Evolutionary conservation across 2,329 filamentous ascomycete genomes (phyloP).

Genomic region (Thelonectria discophora): DNA sequence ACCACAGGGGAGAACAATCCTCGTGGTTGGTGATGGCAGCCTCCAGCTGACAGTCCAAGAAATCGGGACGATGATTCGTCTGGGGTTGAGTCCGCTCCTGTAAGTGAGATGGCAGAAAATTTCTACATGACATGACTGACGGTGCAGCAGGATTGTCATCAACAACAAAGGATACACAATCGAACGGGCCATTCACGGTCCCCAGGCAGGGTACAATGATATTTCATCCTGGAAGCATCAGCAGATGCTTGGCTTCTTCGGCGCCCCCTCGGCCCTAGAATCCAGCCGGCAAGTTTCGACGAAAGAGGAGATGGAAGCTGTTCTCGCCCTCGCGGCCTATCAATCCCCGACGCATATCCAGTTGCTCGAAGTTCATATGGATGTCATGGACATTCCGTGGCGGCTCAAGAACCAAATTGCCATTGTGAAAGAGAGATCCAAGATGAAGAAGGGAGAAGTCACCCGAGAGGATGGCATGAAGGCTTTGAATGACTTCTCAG

Average conservation of each 20-base stretch:
- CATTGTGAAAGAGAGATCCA: conserved; percentile 12
- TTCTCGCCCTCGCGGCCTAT: conserved; percentile 3
- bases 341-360: conserved; percentile 12
- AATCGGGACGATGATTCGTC: conserved; percentile 18
- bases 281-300: conserved; percentile 18
- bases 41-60: conserved; percentile 25
- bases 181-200: conserved; percentile 21
- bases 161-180: conserved; percentile 27
- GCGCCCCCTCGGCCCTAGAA: not conserved
- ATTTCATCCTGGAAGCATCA: conserved; percentile 23
- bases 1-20: conserved; percentile 8
- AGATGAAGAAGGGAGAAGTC: not conserved
- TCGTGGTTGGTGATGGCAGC: conserved; percentile 25
- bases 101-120: not conserved
- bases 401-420: conserved; percentile 15
- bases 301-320: conserved; percentile 15
- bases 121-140: fast-evolving
- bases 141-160: conserved; percentile 10
- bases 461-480: not conserved
- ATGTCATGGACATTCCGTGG: conserved; percentile 21
- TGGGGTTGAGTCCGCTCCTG: conserved; percentile 15
- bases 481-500: not conserved
- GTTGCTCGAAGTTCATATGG: conserved; percentile 24
- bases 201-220: conserved; percentile 19
- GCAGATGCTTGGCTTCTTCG: conserved; percentile 8